Percentiles rank a stretch among this genome's conserved stretches.
Conservation (phyloP, 2,329 filamentous ascomycete genomes). For the Colletotrichum australisinense region DNA sequence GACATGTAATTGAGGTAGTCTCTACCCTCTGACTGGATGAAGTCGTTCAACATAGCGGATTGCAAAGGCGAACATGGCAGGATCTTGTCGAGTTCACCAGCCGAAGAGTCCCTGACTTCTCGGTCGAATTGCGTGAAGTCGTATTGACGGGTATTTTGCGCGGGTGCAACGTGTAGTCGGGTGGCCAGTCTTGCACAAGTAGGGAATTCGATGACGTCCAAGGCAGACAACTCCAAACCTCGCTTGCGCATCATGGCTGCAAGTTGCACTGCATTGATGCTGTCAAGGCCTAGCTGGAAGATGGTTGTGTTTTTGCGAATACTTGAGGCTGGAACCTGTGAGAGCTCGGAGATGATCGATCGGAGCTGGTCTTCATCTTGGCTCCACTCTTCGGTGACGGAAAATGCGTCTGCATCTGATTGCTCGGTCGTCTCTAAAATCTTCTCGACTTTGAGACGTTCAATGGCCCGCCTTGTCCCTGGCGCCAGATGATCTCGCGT, state of each 20-base stretch:
- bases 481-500: slow-evolving; percentile 39
- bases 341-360: slow-evolving; percentile 20
- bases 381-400: slow-evolving; percentile 25
- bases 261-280: slow-evolving; percentile 86
- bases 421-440: background rate
- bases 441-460: slow-evolving; percentile 32
- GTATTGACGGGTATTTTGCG: slow-evolving; percentile 39
- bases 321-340: background rate
- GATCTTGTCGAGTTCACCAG: slow-evolving; percentile 63
- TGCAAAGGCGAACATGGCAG: slow-evolving; percentile 86
- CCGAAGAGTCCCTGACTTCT: slow-evolving; percentile 39
- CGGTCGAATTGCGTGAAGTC: slow-evolving; percentile 54
- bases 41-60: slow-evolving; percentile 82
- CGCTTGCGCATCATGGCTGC: slow-evolving; percentile 73
- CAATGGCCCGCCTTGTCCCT: slow-evolving; percentile 35
- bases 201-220: slow-evolving; percentile 78
- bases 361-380: slow-evolving; percentile 35
- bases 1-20: slow-evolving; percentile 82
- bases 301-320: slow-evolving; percentile 77
- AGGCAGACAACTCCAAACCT: slow-evolving; percentile 70
- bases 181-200: slow-evolving; percentile 54
- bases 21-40: slow-evolving; percentile 71
- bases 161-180: slow-evolving; percentile 13
- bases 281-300: slow-evolving; percentile 90
- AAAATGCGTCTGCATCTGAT: background rate